phyloP scores from a whole-genome alignment of 371 early-diverging fungal genomes.

The Vittaforma corneae region DNA sequence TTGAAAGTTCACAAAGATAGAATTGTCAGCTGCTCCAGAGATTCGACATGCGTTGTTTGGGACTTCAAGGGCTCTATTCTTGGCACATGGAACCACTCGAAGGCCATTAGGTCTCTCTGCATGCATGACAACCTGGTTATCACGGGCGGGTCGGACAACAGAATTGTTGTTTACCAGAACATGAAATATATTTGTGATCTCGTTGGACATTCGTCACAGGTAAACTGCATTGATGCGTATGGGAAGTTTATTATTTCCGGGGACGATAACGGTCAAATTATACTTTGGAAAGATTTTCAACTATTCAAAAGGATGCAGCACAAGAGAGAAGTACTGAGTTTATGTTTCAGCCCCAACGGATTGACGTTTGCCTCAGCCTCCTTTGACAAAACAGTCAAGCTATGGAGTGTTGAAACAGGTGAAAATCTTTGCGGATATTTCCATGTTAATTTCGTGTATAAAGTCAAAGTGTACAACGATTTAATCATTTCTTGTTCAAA shows the following conservation, averaged over 20 bases:
- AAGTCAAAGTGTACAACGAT: conserved; percentile 66
- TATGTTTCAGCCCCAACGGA: conserved; percentile 78
- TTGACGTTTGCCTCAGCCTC: conserved; percentile 80
- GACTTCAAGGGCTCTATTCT: conserved; percentile 63
- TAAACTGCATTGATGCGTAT: conserved; percentile 70
- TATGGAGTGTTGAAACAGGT: conserved; percentile 77
- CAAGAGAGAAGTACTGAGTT: conserved; percentile 85
- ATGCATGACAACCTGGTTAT: conserved; percentile 66
- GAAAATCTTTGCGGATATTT: conserved; percentile 68
- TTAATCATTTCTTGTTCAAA: conserved; percentile 70
- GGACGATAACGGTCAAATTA: conserved; percentile 60
- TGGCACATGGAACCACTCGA: conserved; percentile 66
- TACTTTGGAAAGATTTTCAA: conserved; percentile 64
- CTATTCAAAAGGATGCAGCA: conserved; percentile 77
- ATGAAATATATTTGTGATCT: conserved; percentile 62
- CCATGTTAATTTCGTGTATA: conserved; percentile 77
- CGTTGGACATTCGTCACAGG: conserved; percentile 69
- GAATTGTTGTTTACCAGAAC: conserved; percentile 61
- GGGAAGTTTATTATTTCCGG: conserved; percentile 61
- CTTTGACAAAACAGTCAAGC: conserved; percentile 84
- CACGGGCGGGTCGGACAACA: conserved; percentile 68
- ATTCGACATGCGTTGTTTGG: conserved; percentile 81
- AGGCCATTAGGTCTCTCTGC: conserved; percentile 65
- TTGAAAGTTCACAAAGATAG: conserved; percentile 67
- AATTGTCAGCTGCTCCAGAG: conserved; percentile 77